Percentiles rank a stretch among this genome's conserved stretches.
Conservation (phyloP, 352 stramenopile genomes). For the Globisporangium parvum region DNA sequence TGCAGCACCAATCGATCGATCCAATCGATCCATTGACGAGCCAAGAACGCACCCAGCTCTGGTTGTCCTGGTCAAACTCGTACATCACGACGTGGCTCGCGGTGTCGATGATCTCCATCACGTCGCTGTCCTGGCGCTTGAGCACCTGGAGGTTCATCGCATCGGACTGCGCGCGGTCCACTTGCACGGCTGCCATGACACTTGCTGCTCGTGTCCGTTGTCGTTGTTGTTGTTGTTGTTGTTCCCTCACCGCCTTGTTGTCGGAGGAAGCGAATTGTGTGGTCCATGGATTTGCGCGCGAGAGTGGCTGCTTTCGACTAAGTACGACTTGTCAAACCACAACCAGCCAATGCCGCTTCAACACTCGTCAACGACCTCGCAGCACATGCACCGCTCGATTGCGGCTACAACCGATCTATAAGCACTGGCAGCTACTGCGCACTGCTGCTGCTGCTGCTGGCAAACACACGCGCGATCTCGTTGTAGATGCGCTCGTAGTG, state of each 20-base stretch:
- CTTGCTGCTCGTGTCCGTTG: background rate
- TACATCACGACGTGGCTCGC: slow-evolving; percentile 86
- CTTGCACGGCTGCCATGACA: slow-evolving; percentile 40
- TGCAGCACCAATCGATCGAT: background rate
- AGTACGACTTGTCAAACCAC: background rate
- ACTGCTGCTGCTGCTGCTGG: slow-evolving; percentile 3
- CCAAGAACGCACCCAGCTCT: slow-evolving; percentile 65
- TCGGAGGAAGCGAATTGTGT: slow-evolving; percentile 7
- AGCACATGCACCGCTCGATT: too few relatives aligned
- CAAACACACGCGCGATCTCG: slow-evolving; percentile 43
- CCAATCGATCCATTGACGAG: background rate
- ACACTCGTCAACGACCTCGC: too few relatives aligned
- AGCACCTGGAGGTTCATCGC: slow-evolving; percentile 86
- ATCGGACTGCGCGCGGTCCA: slow-evolving; percentile 80
- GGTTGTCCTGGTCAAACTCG: slow-evolving; percentile 78
- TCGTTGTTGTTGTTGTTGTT: background rate
- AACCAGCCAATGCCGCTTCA: too few relatives aligned
- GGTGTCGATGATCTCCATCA: slow-evolving; percentile 81
- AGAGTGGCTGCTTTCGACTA: background rate
- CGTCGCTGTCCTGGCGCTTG: slow-evolving; percentile 72
- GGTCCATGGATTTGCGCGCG: background rate
- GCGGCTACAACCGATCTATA: too few relatives aligned
- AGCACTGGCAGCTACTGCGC: background rate
- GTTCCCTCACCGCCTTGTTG: background rate
- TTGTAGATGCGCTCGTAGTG: slow-evolving; percentile 60